Conservation (phyloP, 805 yeast species). For the Saccharomycopsis selenospora region DNA sequence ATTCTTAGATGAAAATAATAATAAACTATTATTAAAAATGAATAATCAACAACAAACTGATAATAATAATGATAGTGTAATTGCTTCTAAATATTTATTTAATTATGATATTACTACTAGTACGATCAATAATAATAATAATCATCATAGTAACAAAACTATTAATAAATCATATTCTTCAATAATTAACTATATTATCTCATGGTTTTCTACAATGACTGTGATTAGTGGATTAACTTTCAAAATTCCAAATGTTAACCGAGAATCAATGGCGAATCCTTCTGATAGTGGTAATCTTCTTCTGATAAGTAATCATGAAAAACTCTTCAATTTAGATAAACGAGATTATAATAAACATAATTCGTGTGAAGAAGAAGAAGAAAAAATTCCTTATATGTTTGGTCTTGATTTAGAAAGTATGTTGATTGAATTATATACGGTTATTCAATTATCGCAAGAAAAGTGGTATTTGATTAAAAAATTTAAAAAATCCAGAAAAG, state of each 20-base stretch:
- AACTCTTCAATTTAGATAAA: background rate
- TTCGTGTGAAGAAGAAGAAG: no score
- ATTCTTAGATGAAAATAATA: slow-evolving; percentile 6
- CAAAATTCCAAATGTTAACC: slow-evolving; percentile 10
- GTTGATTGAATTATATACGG: slow-evolving; percentile 7
- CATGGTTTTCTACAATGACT: slow-evolving; percentile 7
- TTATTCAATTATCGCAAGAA: slow-evolving; percentile 11
- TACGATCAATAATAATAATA: background rate
- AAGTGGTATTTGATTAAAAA: slow-evolving; percentile 7
- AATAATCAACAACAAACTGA: background rate
- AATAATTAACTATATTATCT: slow-evolving; percentile 1
- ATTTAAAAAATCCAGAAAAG: slow-evolving; percentile 1
- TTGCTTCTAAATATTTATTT: no score
- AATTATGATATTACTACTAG: background rate
- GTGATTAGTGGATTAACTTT: slow-evolving; percentile 8
- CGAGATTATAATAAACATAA: background rate
- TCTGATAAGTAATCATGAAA: background rate
- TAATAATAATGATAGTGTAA: background rate
- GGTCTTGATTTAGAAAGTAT: slow-evolving; percentile 7
- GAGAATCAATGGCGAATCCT: slow-evolving; percentile 2
- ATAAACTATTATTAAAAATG: background rate
- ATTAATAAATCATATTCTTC: background rate
- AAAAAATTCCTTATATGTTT: background rate
- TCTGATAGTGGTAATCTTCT: slow-evolving; percentile 1
- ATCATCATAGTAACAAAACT: background rate